A percentile compares a stretch with the other conserved stretches of the same genome.
Conservation (phyloP, 148 eudicot species). For the Simmondsia chinensis region DNA sequence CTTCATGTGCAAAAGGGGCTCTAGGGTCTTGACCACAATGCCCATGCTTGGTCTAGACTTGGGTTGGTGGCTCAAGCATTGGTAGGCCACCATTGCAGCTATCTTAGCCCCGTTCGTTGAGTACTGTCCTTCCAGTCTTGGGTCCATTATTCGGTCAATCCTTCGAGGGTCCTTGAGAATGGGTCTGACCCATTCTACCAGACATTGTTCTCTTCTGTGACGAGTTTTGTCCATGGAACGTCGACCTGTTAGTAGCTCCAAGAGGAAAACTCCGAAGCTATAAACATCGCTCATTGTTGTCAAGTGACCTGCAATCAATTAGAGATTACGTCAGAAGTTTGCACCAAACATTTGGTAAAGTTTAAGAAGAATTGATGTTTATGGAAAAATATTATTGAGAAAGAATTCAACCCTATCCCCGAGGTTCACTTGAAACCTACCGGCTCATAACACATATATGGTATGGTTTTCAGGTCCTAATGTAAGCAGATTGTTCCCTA, state of each 20-base stretch:
- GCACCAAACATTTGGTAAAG: too few species aligned
- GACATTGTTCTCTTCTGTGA: slow-evolving; percentile 29
- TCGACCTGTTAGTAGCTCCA: slow-evolving; percentile 48
- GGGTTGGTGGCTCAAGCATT: slow-evolving; percentile 41
- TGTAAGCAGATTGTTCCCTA: too few species aligned
- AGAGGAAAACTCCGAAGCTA: slow-evolving; percentile 57
- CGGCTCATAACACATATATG: too few species aligned
- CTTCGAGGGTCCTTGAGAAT: slow-evolving; percentile 35
- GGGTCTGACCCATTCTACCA: slow-evolving; percentile 64
- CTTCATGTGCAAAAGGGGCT: slow-evolving; percentile 19
- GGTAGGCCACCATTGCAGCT: slow-evolving; percentile 42
- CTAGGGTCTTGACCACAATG: slow-evolving; percentile 31
- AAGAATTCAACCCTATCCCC: too few species aligned
- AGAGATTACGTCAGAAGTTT: too few species aligned
- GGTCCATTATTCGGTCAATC: slow-evolving; percentile 40
- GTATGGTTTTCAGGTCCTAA: too few species aligned
- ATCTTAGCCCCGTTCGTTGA: slow-evolving; percentile 40
- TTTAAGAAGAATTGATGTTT: too few species aligned
- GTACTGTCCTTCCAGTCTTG: slow-evolving; percentile 54
- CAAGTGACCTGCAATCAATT: slow-evolving; percentile 43
- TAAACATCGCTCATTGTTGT: slow-evolving; percentile 63
- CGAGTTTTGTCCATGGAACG: slow-evolving; percentile 43
- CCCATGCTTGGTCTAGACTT: slow-evolving; percentile 41
- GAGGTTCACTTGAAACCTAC: too few species aligned
- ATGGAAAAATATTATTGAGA: too few species aligned